Evolutionary conservation across 106 monocot genomes (phyloP).

Genomic region (Platanthera zijinensis): DNA sequence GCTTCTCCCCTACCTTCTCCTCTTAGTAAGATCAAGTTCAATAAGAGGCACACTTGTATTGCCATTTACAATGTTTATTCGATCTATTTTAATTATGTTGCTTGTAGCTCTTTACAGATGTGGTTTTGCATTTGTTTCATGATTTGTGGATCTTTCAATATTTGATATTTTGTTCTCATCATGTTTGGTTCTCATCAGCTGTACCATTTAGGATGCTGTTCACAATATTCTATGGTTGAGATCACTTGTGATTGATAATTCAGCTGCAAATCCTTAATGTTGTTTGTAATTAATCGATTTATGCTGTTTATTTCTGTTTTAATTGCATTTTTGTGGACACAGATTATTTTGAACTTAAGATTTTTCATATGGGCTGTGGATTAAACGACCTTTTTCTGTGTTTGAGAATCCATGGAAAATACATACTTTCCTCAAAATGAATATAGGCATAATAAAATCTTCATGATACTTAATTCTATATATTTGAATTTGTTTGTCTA

Average conservation of each 20-base stretch:
- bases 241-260: not conserved
- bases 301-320: not conserved
- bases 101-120: constrained; percentile 40
- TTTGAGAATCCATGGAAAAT: not conserved
- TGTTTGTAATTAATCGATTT: not conserved
- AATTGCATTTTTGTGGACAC: not conserved
- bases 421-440: not conserved
- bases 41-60: no score
- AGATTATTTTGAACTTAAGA: not conserved
- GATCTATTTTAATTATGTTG: constrained; percentile 40
- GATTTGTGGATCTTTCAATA: constrained; percentile 12
- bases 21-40: no score
- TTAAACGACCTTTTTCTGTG: not conserved
- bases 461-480: not conserved
- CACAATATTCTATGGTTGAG: not conserved
- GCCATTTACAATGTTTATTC: constrained; percentile 47
- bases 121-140: constrained; percentile 58
- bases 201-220: not conserved
- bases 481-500: not conserved
- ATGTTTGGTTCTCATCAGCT: constrained; percentile 2
- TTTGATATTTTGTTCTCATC: not conserved
- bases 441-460: not conserved
- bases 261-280: not conserved
- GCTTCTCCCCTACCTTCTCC: no score
- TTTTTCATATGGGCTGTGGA: not conserved